Evolutionary conservation across 371 early-diverging fungal species (phyloP), one percentile per base, ranked within the genome.

Genomic region (Paraphysoderma sedebokerense): DNA sequence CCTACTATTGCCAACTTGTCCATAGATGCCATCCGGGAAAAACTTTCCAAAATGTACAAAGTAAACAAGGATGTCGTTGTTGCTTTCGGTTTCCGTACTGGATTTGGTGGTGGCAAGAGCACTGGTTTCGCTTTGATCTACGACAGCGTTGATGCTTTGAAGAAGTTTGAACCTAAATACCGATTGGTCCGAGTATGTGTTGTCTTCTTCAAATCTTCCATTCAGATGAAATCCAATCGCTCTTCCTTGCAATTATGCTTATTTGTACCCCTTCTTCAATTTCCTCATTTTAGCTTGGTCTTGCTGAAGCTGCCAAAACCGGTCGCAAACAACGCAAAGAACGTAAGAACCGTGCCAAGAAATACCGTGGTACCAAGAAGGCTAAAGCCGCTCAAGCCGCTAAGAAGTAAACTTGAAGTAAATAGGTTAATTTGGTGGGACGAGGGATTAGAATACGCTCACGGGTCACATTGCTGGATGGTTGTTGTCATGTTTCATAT

Each of bases 111-210:
- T 58, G 95, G 95, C 70, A 85, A 87, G 75, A 81, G 89, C 51
- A 92, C 92, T 59, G 96, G 98, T 51, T 97, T 96, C 62, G 96
- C 85, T 47, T 71, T 96, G 58, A 82, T 97, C 73, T 97, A 97
- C 82, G 97, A 97, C 73, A 71, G 77, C 51, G 62, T 90, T 59
- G 95, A 93, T 51, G 67, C 90, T 44, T 81, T 85, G 62, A 92
- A 91, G 86, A 92, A 91, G 77, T 87, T 96, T 65, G 98, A 97
- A 74, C 98, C 98, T 68, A 95, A 90, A 76, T 85, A 83, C 83
- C 81, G 95, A 62, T 77, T 92, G 53, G 80, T 80, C 49, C 74
- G 89, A 51, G 71, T 76, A 68, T 36, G 68, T 67, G 22, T 9
- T 5, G 6, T 23, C 38, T 23, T 38, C 17, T 26, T 3, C 49